Conservation (phyloP, 148 eudicot species). For the Silene conica region DNA sequence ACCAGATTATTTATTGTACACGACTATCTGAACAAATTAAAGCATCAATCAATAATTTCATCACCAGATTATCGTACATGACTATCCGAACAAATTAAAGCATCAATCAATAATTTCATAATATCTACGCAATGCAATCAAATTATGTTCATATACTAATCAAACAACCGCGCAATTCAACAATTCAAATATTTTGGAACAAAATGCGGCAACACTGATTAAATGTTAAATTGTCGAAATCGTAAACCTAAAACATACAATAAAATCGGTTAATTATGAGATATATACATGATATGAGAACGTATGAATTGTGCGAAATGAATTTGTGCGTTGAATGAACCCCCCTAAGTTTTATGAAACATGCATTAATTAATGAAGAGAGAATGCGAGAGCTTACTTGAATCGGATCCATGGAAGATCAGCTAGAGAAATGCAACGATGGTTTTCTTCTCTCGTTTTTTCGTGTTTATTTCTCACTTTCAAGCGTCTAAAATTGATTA, state of each 20-base stretch:
- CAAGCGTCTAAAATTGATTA: no score
- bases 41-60: no score
- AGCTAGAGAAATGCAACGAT: background rate
- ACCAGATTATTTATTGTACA: no score
- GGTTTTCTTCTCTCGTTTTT: background rate
- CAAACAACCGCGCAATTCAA: background rate
- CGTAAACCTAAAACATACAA: background rate
- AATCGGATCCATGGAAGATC: conserved; percentile 30
- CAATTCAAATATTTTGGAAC: background rate
- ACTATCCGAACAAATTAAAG: no score
- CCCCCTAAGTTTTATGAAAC: no score
- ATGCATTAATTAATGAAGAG: background rate
- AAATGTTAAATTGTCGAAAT: background rate
- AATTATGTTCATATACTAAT: no score
- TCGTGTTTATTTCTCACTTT: background rate
- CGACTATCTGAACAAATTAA: no score
- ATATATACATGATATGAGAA: background rate
- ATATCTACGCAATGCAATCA: no score
- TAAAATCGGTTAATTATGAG: background rate
- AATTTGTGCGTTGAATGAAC: no score
- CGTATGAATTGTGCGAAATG: background rate
- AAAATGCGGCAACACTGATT: conserved; percentile 7
- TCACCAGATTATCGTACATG: no score
- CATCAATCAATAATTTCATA: no score
- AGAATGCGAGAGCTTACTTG: conserved; percentile 26